phyloP scores from a whole-genome alignment of 2,329 filamentous ascomycete species.

The Knoxdaviesia proteae region DNA sequence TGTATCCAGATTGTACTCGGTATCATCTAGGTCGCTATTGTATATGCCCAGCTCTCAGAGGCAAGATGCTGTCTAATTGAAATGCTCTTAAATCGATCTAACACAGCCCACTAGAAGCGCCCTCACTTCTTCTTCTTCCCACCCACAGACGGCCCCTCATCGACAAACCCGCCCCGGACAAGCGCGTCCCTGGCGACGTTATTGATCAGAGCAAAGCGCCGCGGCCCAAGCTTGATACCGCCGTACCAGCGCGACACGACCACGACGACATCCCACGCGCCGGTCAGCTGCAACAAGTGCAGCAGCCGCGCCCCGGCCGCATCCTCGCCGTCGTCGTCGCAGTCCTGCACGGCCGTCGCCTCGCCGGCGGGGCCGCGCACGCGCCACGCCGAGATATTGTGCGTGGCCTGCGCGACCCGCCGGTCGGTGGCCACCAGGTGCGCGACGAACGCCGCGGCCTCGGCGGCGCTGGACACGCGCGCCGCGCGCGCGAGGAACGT shows the following conservation, averaged over 20 bases:
- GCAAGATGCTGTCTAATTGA: too few species aligned
- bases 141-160: slow-evolving; percentile 17
- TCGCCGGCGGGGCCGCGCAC: slow-evolving; percentile 35
- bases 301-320: slow-evolving; percentile 72
- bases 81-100: too few species aligned
- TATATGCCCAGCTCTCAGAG: too few species aligned
- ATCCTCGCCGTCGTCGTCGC: slow-evolving; percentile 87
- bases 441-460: slow-evolving; percentile 50
- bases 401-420: slow-evolving; percentile 67
- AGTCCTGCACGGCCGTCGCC: slow-evolving; percentile 56
- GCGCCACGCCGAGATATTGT: slow-evolving; percentile 91
- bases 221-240: slow-evolving; percentile 70
- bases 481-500: slow-evolving; percentile 68
- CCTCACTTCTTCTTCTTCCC: slow-evolving; percentile 20
- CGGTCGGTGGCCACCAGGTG: slow-evolving; percentile 68
- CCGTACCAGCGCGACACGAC: slow-evolving; percentile 94
- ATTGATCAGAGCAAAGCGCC: slow-evolving; percentile 82
- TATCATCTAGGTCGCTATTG: too few species aligned
- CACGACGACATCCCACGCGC: slow-evolving; percentile 79
- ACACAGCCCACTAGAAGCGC: too few species aligned
- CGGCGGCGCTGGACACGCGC: slow-evolving; percentile 42
- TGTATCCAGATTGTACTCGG: too few species aligned
- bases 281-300: slow-evolving; percentile 87
- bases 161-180: slow-evolving; percentile 51
- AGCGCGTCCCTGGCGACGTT: slow-evolving; percentile 66